These are phyloP conservation scores for Starmera quercuum DNA, from an alignment of 805 yeast genomes.

Conservation along the genomic window DNA sequence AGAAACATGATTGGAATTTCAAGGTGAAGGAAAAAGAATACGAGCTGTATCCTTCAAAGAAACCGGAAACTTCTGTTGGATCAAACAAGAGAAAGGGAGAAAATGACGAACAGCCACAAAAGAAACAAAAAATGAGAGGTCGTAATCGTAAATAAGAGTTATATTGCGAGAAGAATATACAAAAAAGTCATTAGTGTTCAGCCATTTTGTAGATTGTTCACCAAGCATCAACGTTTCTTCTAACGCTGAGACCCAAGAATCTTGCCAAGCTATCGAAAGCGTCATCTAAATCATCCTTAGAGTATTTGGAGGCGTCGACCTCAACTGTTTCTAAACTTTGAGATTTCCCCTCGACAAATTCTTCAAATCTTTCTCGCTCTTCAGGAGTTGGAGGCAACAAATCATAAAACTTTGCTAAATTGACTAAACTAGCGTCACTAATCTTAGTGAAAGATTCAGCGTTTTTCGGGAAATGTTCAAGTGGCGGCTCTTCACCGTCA, in stretches of 20 bases:
- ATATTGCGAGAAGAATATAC: not conserved
- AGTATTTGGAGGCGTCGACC: slow-evolving; percentile 21
- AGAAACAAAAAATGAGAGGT: slow-evolving; percentile 21
- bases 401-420: slow-evolving; percentile 68
- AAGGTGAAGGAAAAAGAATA: slow-evolving; percentile 46
- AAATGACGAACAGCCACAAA: slow-evolving; percentile 2
- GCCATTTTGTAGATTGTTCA: slow-evolving; percentile 15
- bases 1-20: slow-evolving; percentile 77
- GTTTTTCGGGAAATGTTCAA: slow-evolving; percentile 49
- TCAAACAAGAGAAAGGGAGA: slow-evolving; percentile 9
- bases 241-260: slow-evolving; percentile 52
- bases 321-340: slow-evolving; percentile 22
- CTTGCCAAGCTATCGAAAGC: slow-evolving; percentile 61
- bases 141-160: slow-evolving; percentile 16
- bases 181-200: not conserved
- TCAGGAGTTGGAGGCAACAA: slow-evolving; percentile 56
- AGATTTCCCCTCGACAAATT: slow-evolving; percentile 43
- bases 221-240: slow-evolving; percentile 49
- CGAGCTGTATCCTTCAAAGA: slow-evolving; percentile 23
- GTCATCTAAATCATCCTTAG: slow-evolving; percentile 42
- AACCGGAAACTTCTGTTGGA: not conserved
- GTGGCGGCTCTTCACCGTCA: slow-evolving; percentile 67
- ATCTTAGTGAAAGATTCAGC: slow-evolving; percentile 44
- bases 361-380: slow-evolving; percentile 44
- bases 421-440: slow-evolving; percentile 36